A percentile compares a stretch with the other conserved stretches of the same genome.
Evolutionary conservation across 2,329 filamentous ascomycete genomes (phyloP).

Genomic region (Fusarium compactum): DNA sequence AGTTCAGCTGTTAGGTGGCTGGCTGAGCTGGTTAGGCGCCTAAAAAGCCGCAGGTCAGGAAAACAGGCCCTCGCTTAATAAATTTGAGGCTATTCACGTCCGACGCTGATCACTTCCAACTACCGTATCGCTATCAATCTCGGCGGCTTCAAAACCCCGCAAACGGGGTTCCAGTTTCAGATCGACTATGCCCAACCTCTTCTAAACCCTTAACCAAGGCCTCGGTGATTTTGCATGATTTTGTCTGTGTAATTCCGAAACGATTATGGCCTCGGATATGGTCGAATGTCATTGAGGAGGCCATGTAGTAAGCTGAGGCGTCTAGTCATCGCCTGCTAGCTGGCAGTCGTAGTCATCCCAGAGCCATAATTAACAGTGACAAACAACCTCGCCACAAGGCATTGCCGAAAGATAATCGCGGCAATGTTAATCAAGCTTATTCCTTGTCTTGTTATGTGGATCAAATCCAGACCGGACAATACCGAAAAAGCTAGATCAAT

Average conservation of each 20-base stretch:
- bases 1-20: background rate
- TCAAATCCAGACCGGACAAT: background rate
- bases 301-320: background rate
- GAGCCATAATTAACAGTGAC: background rate
- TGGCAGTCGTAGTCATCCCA: background rate
- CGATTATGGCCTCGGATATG: background rate
- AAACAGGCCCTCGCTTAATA: slow-evolving; percentile 5
- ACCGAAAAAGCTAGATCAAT: background rate
- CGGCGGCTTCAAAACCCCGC: slow-evolving; percentile 16
- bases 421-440: background rate
- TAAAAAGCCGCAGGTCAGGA: background rate
- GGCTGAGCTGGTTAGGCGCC: slow-evolving; percentile 2
- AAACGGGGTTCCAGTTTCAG: slow-evolving; percentile 19
- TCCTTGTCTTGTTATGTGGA: slow-evolving; percentile 4
- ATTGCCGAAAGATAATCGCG: background rate
- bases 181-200: slow-evolving; percentile 33
- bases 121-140: slow-evolving; percentile 22
- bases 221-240: background rate
- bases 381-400: background rate
- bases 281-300: background rate
- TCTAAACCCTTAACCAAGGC: slow-evolving; percentile 2
- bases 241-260: background rate
- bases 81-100: slow-evolving; percentile 29
- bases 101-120: slow-evolving; percentile 11
- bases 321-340: background rate